Conservation (phyloP, 768 basidiomycete genomes). For the Flagelloscypha sp. region DNA sequence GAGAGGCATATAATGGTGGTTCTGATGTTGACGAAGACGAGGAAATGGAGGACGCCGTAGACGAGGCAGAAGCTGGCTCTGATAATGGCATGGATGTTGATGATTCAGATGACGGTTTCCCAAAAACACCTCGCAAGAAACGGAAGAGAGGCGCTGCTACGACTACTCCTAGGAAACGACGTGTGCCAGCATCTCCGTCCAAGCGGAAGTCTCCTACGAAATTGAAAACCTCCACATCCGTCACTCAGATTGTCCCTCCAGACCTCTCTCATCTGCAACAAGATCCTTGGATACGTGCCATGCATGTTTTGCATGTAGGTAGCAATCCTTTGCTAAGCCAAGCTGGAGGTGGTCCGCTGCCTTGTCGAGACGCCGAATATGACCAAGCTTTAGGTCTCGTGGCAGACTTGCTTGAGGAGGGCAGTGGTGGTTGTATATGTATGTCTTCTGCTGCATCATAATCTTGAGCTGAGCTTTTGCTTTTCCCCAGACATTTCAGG, state of each 20-base stretch:
- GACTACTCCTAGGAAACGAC: constrained; percentile 25
- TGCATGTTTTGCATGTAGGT: constrained; percentile 89
- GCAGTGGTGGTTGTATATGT: constrained; percentile 95
- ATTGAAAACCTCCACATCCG: constrained; percentile 24
- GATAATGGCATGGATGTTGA: constrained; percentile 17
- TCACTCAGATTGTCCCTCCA: constrained; percentile 22
- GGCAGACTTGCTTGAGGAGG: constrained; percentile 82
- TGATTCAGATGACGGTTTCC: constrained; percentile 11
- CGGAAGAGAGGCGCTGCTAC: constrained; percentile 26
- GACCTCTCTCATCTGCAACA: constrained; percentile 45
- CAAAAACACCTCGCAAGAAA: constrained; percentile 48
- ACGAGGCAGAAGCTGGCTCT: constrained; percentile 11
- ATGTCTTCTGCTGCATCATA: constrained; percentile 22
- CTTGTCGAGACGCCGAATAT: constrained; percentile 86
- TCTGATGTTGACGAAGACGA: constrained; percentile 15
- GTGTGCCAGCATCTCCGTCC: constrained; percentile 16
- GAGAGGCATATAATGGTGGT: constrained; percentile 17
- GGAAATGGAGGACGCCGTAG: constrained; percentile 19
- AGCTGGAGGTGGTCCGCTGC: constrained; percentile 80
- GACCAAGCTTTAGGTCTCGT: constrained; percentile 65
- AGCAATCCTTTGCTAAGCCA: too few species aligned
- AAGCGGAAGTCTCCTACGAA: constrained; percentile 22
- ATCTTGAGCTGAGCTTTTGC: constrained; percentile 4
- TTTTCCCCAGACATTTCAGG: constrained; percentile 78
- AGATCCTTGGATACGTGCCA: constrained; percentile 80